These are phyloP conservation scores for Apiotrichum veenhuisii DNA, from an alignment of 1,284 basidiomycete genomes.

Conservation along the genomic window DNA sequence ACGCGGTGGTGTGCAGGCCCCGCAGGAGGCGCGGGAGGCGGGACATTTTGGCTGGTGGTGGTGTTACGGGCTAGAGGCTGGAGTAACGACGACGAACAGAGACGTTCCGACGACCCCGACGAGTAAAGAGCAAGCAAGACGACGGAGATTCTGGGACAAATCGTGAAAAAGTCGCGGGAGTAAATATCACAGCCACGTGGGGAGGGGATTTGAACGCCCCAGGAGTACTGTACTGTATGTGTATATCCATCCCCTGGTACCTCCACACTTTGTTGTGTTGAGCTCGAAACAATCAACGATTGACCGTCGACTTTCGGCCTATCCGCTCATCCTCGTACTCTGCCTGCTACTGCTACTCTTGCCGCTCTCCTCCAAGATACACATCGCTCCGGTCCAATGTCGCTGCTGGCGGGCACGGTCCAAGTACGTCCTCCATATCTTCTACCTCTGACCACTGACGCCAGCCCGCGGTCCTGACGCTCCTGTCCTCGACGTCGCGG, in stretches of 20 bases:
- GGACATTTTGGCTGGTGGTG: conserved; percentile 13
- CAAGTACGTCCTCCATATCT: conserved; percentile 26
- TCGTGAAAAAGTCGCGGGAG: background rate
- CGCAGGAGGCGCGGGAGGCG: conserved; percentile 24
- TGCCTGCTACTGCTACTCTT: too few relatives aligned
- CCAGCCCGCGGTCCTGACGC: conserved; percentile 64
- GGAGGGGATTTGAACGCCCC: background rate
- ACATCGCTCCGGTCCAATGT: too few relatives aligned
- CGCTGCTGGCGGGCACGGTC: conserved; percentile 24
- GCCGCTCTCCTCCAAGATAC: too few relatives aligned
- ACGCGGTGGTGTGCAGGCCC: conserved; percentile 29
- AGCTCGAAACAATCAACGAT: too few relatives aligned
- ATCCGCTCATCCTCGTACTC: too few relatives aligned
- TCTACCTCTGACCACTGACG: background rate
- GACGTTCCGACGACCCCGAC: background rate
- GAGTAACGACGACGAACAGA: background rate
- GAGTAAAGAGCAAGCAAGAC: background rate
- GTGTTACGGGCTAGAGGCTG: background rate
- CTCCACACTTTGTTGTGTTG: background rate
- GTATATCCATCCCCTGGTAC: too few relatives aligned
- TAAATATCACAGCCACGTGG: background rate
- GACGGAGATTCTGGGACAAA: background rate
- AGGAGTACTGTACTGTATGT: too few relatives aligned
- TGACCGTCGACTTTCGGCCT: background rate
- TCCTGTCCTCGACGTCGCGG: conserved; percentile 71